Percentiles rank a stretch among this genome's conserved stretches.
Evolutionary conservation across 176 grass and related monocot species (phyloP).

Genomic region (Puccinellia tenuiflora): DNA sequence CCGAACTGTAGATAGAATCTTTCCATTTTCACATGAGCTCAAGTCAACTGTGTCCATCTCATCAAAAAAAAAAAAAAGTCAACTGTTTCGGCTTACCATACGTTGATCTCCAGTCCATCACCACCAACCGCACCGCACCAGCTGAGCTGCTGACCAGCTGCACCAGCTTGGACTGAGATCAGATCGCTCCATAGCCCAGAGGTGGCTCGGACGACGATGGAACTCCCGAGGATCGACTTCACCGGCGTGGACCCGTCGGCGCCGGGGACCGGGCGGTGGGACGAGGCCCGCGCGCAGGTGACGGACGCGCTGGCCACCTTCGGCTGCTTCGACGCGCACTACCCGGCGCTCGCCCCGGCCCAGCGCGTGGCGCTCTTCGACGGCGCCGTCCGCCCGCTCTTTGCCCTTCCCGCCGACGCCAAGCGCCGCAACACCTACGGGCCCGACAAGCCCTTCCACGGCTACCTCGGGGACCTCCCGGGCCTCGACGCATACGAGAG

Average conservation of each 20-base stretch:
- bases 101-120: neutral
- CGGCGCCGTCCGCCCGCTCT: constrained; percentile 40
- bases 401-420: constrained; percentile 39
- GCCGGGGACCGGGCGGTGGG: neutral
- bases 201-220: neutral
- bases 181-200: neutral
- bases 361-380: constrained; percentile 42
- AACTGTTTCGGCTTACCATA: neutral
- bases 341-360: constrained; percentile 25
- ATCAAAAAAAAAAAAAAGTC: no score
- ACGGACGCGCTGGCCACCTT: constrained; percentile 33
- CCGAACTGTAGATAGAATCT: no score
- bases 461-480: constrained; percentile 46
- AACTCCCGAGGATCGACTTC: constrained; percentile 24
- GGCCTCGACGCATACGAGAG: constrained; percentile 44
- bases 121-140: neutral
- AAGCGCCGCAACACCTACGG: constrained; percentile 62
- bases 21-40: no score
- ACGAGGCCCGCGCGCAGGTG: constrained; percentile 18
- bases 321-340: constrained; percentile 59
- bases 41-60: no score
- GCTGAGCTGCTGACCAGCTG: neutral
- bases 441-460: constrained; percentile 44
- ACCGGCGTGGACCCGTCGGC: neutral
- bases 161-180: neutral